phyloP scores from a whole-genome alignment of 495 filamentous ascomycete genomes.

The Penicillium turbatum region DNA sequence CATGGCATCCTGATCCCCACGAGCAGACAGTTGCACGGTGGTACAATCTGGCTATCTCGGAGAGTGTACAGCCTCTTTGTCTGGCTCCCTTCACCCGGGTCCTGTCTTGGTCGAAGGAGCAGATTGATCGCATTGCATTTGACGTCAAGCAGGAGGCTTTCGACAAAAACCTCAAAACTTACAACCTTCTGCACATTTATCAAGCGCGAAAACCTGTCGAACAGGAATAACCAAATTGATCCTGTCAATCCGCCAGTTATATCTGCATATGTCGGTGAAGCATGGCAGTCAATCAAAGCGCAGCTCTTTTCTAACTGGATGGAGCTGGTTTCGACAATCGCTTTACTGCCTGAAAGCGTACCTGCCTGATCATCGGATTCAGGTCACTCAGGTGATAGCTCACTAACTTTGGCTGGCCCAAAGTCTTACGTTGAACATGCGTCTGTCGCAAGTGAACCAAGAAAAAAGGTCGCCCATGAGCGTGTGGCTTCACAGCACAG shows the following conservation, averaged over 20 bases:
- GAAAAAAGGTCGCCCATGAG: background rate
- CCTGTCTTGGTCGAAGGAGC: slow-evolving; percentile 57
- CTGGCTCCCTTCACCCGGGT: slow-evolving; percentile 71
- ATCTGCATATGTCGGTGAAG: background rate
- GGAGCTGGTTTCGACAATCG: background rate
- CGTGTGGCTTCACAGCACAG: background rate
- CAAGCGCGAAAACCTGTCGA: slow-evolving; percentile 41
- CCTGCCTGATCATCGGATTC: background rate
- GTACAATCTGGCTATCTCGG: slow-evolving; percentile 75
- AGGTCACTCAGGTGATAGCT: background rate
- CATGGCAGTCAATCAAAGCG: background rate
- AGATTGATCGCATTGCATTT: slow-evolving; percentile 57
- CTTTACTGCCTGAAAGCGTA: background rate
- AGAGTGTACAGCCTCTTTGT: slow-evolving; percentile 69
- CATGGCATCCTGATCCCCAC: slow-evolving; percentile 69
- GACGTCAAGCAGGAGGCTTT: slow-evolving; percentile 68
- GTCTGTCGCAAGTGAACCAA: background rate
- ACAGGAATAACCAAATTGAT: background rate
- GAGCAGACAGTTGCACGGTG: slow-evolving; percentile 71
- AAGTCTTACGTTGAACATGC: background rate
- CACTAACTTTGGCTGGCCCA: slow-evolving; percentile 1
- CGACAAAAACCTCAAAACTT: slow-evolving; percentile 62
- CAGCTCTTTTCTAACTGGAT: background rate
- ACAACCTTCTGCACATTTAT: slow-evolving; percentile 64
- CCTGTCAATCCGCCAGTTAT: background rate